Base-by-base conservation (phyloP, 352 stramenopile genomes). In the Pythium phragmiticola region DNA sequence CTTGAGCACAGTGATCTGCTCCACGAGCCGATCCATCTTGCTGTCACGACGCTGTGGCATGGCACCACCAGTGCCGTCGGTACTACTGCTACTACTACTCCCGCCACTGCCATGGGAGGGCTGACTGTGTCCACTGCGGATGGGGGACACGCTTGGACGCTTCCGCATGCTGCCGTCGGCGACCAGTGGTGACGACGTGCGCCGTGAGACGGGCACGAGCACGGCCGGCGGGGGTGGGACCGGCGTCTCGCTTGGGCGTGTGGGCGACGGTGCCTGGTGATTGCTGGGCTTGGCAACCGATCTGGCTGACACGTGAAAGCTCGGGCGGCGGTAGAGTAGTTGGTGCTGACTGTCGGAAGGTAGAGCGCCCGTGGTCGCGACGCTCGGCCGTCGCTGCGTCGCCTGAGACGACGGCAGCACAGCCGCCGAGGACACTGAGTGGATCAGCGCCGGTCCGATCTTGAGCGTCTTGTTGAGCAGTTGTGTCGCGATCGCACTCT, bases 1-100 rank as follows among this genome's bases (percentile, higher is more conserved):
- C 49, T 92, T 92, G 21, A 92, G 70, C 8, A 92, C 77, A 6
- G 77, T 82, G 52, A 92, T 76, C 43, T 92, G 84, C 61, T 92
- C 84, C 26, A 88, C 73, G 5, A 92, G 68, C 30, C 75, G 73
- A 54, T 89, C 76, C 47, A 90, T 73, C 41, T 85, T 85, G 56
- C 75, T 82, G 37, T 87, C 75, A 23, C 75, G 76, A 13, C 80
- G 73, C 30, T 75, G 49, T 37, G 49, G 34, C 30, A 14, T 37
- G 0, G 19, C 4, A 4, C 19, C 37, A 28, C 53, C 13, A 17
- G n/a, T 13, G 13, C 47, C 47, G 2, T 12, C 48, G 13, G 28
- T 3, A 21, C 12, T 49, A 49, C 26, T 30, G 26, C 26, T 30
- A 30, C 26, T 30, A 30, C 26, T 30, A 30, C 26, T 5, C 2